A percentile compares a stretch with the other conserved stretches of the same genome.
phyloP scores from a whole-genome alignment of 768 basidiomycete species.

The Leccinum uliginosum region DNA sequence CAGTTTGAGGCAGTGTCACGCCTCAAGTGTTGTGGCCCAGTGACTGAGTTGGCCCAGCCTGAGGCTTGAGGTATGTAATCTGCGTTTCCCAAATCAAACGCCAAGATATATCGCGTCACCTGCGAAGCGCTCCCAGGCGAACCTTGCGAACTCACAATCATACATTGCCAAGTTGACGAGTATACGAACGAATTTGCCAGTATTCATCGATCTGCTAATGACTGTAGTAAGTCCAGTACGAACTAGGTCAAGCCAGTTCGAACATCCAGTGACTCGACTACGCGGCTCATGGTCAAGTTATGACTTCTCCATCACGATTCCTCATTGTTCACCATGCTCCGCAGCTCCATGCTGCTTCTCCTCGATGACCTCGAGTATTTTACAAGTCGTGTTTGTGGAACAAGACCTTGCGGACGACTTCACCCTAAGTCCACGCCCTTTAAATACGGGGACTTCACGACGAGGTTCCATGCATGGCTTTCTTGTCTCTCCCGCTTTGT shows the following conservation, averaged over 20 bases:
- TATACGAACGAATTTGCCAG: neutral
- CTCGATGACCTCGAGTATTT: conserved; percentile 18
- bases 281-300: conserved; percentile 3
- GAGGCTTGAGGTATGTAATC: too few species aligned
- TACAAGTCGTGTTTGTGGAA: conserved; percentile 18
- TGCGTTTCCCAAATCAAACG: neutral
- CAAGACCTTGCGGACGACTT: conserved; percentile 15
- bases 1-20: conserved; percentile 10
- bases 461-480: conserved; percentile 18
- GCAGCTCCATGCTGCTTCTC: conserved; percentile 20
- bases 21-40: neutral
- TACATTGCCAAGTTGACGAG: neutral
- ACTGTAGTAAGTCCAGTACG: neutral
- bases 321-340: conserved; percentile 14
- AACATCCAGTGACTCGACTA: neutral
- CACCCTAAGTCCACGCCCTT: conserved; percentile 20
- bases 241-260: conserved; percentile 6
- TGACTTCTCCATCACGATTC: conserved; percentile 10
- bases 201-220: neutral
- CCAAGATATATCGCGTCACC: neutral
- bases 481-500: conserved; percentile 22
- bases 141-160: neutral
- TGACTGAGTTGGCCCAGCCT: too few species aligned
- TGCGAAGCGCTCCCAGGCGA: neutral
- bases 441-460: conserved; percentile 22